Conservation (phyloP, 768 basidiomycete genomes). For the Podaxis sp. region DNA sequence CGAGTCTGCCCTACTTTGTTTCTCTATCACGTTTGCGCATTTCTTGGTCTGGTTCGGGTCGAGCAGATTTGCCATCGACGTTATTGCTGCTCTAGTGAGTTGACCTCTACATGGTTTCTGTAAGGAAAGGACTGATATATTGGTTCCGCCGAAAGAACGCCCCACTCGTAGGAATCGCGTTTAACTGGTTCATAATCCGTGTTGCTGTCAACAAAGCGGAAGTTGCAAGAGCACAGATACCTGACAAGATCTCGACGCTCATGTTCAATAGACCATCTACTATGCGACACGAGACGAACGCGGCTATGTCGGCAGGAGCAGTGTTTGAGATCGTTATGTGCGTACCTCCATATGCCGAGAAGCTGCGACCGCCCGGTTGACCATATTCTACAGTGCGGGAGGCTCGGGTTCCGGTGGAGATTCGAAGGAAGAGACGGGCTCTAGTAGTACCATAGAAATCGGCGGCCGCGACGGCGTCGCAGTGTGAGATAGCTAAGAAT, state of each 20-base stretch:
- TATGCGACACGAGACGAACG: background rate
- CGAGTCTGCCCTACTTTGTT: constrained; percentile 1
- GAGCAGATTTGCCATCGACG: background rate
- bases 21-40: background rate
- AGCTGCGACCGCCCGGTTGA: background rate
- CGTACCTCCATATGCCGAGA: background rate
- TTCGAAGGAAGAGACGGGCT: background rate
- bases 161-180: background rate
- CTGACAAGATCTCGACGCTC: background rate
- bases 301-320: background rate
- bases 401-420: background rate
- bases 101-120: background rate
- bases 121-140: background rate
- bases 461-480: background rate
- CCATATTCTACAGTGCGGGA: background rate
- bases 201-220: background rate
- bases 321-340: background rate
- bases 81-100: background rate
- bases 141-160: background rate
- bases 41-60: background rate
- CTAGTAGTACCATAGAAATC: background rate
- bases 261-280: background rate
- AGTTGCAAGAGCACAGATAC: background rate
- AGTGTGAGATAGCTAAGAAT: background rate
- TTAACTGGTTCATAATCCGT: constrained; percentile 3